These are phyloP conservation scores for Pyrus pyrifolia DNA, from an alignment of 306 rosid genomes.

Conservation along the genomic window DNA sequence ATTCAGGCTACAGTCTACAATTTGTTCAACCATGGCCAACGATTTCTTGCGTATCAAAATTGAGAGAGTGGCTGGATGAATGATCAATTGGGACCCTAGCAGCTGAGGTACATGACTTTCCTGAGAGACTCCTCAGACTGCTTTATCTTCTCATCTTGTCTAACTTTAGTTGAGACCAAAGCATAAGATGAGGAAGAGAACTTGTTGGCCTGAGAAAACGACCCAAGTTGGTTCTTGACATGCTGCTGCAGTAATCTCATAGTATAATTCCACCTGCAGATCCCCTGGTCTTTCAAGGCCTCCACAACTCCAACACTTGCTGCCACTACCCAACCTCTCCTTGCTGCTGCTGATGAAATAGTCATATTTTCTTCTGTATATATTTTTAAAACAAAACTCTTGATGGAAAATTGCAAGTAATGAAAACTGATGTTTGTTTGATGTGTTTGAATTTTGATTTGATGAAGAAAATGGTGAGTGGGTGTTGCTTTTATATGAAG, in stretches of 20 bases:
- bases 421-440: neutral
- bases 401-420: neutral
- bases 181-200: constrained; percentile 31
- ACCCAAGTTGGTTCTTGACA: constrained; percentile 27
- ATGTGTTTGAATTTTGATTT: neutral
- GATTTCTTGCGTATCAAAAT: no score
- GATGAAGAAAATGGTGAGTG: neutral
- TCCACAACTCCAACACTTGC: constrained; percentile 33
- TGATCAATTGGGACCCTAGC: constrained; percentile 50
- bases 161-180: constrained; percentile 15
- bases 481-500: neutral
- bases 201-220: constrained; percentile 28
- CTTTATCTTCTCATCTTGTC: constrained; percentile 36
- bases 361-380: constrained; percentile 9
- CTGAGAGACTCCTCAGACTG: constrained; percentile 63
- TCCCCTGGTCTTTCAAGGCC: constrained; percentile 60
- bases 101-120: constrained; percentile 57
- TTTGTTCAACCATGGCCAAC: neutral
- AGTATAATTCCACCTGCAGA: constrained; percentile 35
- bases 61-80: neutral
- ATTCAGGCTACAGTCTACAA: neutral
- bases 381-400: neutral
- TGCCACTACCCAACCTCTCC: constrained; percentile 20
- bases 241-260: constrained; percentile 28
- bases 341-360: neutral